phyloP scores from a whole-genome alignment of 228 moss, liverwort and hornwort species.

The Sphagnum fallax region DNA sequence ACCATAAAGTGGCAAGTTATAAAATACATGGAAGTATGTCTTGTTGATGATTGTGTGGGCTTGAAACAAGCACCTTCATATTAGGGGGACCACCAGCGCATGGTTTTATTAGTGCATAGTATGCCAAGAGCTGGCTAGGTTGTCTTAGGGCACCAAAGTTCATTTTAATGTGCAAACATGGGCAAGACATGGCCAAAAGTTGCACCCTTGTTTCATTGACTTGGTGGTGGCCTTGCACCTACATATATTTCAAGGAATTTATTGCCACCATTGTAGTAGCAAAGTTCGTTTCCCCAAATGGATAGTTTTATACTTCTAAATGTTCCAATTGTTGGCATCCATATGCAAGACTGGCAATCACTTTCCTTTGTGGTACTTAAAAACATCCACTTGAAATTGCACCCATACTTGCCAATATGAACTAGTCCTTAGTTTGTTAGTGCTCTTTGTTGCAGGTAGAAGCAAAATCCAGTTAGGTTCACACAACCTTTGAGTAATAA shows the following conservation, averaged over 20 bases:
- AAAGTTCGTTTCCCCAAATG: constrained; percentile 57
- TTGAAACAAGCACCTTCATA: constrained; percentile 24
- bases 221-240: constrained; percentile 39
- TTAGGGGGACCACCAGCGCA: constrained; percentile 57
- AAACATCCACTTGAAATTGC: constrained; percentile 61
- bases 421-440: constrained; percentile 70
- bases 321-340: constrained; percentile 49
- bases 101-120: constrained; percentile 56
- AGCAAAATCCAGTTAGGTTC: constrained; percentile 51
- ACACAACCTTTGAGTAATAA: constrained; percentile 55
- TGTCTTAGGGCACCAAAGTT: constrained; percentile 27
- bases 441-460: constrained; percentile 67
- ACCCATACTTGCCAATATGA: constrained; percentile 64
- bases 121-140: constrained; percentile 39
- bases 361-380: constrained; percentile 71
- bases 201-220: constrained; percentile 33
- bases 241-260: constrained; percentile 57
- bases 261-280: constrained; percentile 36
- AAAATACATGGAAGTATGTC: constrained; percentile 3
- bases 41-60: neutral
- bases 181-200: constrained; percentile 26
- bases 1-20: no score
- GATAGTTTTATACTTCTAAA: constrained; percentile 80
- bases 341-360: constrained; percentile 43
- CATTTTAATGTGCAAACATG: constrained; percentile 48